A percentile compares a stretch with the other conserved stretches of the same genome.
Evolutionary conservation across 2,329 filamentous ascomycete genomes (phyloP).

Genomic region (Sporothrix humicola): DNA sequence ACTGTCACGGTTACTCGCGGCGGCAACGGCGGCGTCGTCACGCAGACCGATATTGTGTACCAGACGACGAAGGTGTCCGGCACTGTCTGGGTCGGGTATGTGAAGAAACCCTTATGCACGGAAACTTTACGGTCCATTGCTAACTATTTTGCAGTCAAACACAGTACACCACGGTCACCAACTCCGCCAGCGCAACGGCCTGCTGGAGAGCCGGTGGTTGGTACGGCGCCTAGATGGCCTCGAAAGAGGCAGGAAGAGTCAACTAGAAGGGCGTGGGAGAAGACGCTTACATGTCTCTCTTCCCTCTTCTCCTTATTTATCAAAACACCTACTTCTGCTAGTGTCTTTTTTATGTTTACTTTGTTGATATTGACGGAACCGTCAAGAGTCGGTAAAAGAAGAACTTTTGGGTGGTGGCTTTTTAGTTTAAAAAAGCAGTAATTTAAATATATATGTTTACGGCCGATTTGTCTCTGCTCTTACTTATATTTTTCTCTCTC

Average conservation of each 20-base stretch:
- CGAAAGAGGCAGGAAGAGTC: background rate
- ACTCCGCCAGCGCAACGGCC: conserved; percentile 46
- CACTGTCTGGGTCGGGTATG: conserved; percentile 49
- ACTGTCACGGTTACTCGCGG: conserved; percentile 46
- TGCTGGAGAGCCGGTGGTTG: conserved; percentile 48
- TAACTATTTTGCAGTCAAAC: conserved; percentile 42
- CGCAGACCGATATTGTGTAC: conserved; percentile 47
- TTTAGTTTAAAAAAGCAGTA: conserved; percentile 15
- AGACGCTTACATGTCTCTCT: background rate
- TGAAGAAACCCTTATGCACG: conserved; percentile 1
- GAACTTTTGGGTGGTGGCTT: background rate
- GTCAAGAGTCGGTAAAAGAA: background rate
- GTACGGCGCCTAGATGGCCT: conserved; percentile 40
- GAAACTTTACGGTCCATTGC: background rate
- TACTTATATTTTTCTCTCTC: background rate
- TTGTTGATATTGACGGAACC: background rate
- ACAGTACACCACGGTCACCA: conserved; percentile 45
- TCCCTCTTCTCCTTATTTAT: background rate
- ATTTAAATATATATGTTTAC: conserved; percentile 5
- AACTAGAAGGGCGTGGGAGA: background rate
- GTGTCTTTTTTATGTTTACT: background rate
- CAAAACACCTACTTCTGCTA: background rate
- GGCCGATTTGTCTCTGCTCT: background rate
- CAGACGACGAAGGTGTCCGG: conserved; percentile 45
- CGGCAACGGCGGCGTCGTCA: conserved; percentile 41